Evolutionary conservation across 2,329 filamentous ascomycete genomes (phyloP).

Genomic region (Microsporum ferrugineum): DNA sequence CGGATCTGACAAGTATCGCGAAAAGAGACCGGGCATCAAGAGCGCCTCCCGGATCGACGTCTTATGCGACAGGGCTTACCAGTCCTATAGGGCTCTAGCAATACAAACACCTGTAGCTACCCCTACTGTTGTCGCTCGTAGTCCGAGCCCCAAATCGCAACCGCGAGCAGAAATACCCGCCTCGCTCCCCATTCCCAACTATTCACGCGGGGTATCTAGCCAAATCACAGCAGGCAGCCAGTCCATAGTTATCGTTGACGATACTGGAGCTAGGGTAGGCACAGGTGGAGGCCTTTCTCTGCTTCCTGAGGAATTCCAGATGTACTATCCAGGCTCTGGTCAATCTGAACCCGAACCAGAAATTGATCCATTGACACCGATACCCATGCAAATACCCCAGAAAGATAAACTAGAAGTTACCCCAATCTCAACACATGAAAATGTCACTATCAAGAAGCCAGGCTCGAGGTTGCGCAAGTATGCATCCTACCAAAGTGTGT

Average conservation of each 20-base stretch:
- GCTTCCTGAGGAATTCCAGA: slow-evolving; percentile 3
- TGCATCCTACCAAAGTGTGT: slow-evolving; percentile 34
- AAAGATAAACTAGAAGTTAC: background rate
- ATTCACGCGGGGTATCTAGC: slow-evolving; percentile 30
- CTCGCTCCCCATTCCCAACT: background rate
- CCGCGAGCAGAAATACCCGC: background rate
- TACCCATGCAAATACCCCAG: background rate
- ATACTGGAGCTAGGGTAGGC: slow-evolving; percentile 31
- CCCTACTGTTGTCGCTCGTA: background rate
- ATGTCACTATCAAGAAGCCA: background rate
- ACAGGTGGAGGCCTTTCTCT: slow-evolving; percentile 13
- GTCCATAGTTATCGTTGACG: slow-evolving; percentile 79
- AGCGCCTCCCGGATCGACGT: slow-evolving; percentile 58
- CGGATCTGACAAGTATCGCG: slow-evolving; percentile 34
- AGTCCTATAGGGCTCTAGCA: slow-evolving; percentile 67
- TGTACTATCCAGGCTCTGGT: background rate
- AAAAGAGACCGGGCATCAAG: slow-evolving; percentile 38
- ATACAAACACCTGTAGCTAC: slow-evolving; percentile 36
- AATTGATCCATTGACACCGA: background rate
- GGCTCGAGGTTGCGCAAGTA: slow-evolving; percentile 34
- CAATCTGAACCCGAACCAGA: background rate
- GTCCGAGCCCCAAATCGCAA: background rate
- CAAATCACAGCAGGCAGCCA: slow-evolving; percentile 69
- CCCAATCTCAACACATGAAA: background rate
- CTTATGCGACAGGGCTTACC: slow-evolving; percentile 64